These are phyloP conservation scores for Herpetospermum pedunculosum DNA, from an alignment of 306 rosid genomes.

Conservation along the genomic window DNA sequence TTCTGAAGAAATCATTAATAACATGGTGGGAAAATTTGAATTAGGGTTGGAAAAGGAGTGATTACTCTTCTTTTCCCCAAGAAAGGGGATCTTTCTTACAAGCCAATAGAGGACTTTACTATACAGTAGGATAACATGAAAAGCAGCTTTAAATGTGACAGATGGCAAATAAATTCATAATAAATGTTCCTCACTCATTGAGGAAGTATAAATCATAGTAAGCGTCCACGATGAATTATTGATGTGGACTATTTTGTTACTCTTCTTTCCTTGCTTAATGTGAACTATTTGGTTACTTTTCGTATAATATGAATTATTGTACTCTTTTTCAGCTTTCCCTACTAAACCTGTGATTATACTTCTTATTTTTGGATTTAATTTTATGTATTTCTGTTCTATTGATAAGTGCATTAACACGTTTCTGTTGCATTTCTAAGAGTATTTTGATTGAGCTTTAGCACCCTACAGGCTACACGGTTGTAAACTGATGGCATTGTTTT, in stretches of 20 bases:
- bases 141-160: no score
- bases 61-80: no score
- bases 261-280: not conserved
- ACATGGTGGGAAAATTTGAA: no score
- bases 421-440: not conserved
- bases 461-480: not conserved
- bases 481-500: not conserved
- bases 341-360: not conserved
- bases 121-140: no score
- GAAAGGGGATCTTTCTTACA: no score
- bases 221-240: not conserved
- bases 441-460: not conserved
- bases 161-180: not conserved
- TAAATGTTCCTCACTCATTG: not conserved
- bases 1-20: no score
- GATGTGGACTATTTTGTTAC: not conserved
- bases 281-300: not conserved
- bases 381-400: not conserved
- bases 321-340: not conserved
- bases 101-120: no score
- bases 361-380: not conserved
- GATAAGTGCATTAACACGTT: not conserved
- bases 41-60: no score
- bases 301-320: not conserved
- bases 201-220: not conserved